Percentiles rank a stretch among this genome's conserved stretches.
Evolutionary conservation across 352 stramenopile genomes (phyloP).

Genomic region (Globisporangium orthogonon): DNA sequence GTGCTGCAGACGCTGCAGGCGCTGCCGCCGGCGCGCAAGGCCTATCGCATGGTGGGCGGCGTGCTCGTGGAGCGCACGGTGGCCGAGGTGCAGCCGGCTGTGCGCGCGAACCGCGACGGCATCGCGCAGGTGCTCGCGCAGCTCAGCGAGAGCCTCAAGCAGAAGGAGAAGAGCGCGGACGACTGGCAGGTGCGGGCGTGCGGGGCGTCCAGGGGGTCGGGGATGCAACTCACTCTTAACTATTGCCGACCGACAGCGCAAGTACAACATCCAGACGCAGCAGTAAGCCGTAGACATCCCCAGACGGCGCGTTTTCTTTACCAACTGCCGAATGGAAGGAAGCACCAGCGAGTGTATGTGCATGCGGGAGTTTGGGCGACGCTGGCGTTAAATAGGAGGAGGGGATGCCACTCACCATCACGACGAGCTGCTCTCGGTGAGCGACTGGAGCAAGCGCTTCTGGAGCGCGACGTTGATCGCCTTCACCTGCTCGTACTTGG

Average conservation of each 20-base stretch:
- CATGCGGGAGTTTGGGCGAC: not conserved
- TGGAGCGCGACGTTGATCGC: conserved; percentile 75
- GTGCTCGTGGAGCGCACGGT: conserved; percentile 96
- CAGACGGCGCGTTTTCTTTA: conserved; percentile 2
- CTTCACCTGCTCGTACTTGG: conserved; percentile 79
- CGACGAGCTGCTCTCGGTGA: conserved; percentile 27
- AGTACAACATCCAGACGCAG: conserved; percentile 85
- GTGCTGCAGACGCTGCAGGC: conserved; percentile 77
- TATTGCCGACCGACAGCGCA: conserved; percentile 29
- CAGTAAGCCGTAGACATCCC: conserved; percentile 27
- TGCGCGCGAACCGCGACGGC: conserved; percentile 75
- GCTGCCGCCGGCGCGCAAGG: conserved; percentile 72
- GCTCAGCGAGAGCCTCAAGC: conserved; percentile 73
- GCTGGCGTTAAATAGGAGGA: not conserved
- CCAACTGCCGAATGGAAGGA: conserved; percentile 3
- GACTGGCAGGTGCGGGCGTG: conserved; percentile 55
- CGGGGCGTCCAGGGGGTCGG: no score
- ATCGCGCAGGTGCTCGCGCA: conserved; percentile 72
- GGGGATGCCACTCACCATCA: not conserved
- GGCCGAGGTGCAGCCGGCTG: conserved; percentile 91
- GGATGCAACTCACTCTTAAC: not conserved
- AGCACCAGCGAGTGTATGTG: not conserved
- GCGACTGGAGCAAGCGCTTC: conserved; percentile 46
- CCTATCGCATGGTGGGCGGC: conserved; percentile 94
- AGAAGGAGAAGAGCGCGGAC: conserved; percentile 79